Conservation (phyloP, 2,329 filamentous ascomycete genomes). For the Didymella exigua region DNA sequence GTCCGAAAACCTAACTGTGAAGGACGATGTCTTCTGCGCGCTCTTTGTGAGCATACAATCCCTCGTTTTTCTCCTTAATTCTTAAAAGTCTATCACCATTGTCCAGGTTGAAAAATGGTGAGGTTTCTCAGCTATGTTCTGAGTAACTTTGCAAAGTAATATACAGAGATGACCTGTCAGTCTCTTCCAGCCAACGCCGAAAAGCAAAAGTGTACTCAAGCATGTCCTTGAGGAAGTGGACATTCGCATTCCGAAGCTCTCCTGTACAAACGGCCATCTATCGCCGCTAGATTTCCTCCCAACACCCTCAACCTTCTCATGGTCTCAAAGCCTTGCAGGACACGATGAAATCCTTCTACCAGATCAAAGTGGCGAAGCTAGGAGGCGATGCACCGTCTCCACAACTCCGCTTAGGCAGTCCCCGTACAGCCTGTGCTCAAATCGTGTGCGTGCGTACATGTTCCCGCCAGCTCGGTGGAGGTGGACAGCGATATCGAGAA, state of each 20-base stretch:
- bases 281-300: too few relatives aligned
- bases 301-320: too few relatives aligned
- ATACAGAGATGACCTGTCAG: not conserved
- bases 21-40: not conserved
- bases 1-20: not conserved
- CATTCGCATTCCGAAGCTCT: too few relatives aligned
- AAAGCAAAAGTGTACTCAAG: not conserved
- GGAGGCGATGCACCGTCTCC: not conserved
- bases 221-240: too few relatives aligned
- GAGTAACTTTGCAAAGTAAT: not conserved
- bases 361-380: not conserved
- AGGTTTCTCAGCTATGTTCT: not conserved
- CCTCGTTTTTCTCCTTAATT: not conserved
- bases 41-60: not conserved
- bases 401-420: not conserved
- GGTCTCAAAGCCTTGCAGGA: too few relatives aligned
- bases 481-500: not conserved
- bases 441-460: too few relatives aligned
- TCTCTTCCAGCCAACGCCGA: not conserved
- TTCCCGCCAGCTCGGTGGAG: not conserved
- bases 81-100: not conserved
- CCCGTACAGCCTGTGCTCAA: not conserved
- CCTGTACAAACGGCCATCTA: too few relatives aligned
- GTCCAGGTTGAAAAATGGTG: not conserved
- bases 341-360: not conserved